Percentiles rank a stretch among this genome's conserved stretches.
Conservation (phyloP, 257 asterid species). For the Solanum lycopersicoides region DNA sequence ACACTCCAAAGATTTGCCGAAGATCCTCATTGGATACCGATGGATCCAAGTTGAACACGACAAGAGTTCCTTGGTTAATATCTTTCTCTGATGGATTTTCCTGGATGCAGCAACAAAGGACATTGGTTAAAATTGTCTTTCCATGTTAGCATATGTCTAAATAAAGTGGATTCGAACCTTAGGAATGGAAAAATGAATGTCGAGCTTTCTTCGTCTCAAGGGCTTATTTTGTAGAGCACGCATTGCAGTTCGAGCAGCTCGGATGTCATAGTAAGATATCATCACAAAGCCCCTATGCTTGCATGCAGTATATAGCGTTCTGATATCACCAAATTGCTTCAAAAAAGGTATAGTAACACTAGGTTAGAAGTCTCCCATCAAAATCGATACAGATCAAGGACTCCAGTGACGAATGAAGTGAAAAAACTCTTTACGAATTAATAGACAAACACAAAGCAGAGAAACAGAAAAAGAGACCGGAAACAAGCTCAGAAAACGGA, state of each 20-base stretch:
- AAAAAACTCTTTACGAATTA: not conserved
- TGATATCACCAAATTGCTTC: constrained; percentile 20
- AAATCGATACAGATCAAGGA: not conserved
- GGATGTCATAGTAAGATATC: constrained; percentile 18
- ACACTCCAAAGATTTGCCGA: constrained; percentile 85
- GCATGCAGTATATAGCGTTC: constrained; percentile 13
- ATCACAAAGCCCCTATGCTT: constrained; percentile 18
- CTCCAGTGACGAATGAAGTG: not conserved
- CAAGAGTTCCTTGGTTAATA: constrained; percentile 93
- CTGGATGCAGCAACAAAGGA: constrained; percentile 24
- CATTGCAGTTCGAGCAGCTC: constrained; percentile 21
- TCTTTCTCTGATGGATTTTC: constrained; percentile 97
- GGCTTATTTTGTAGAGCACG: constrained; percentile 48
- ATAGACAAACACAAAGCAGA: not conserved
- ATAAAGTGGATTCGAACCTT: constrained; percentile 28
- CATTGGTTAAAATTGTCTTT: not conserved
- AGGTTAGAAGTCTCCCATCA: not conserved
- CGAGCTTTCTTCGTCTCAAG: constrained; percentile 62
- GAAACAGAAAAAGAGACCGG: not conserved
- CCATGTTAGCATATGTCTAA: not conserved
- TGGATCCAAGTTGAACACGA: constrained; percentile 91
- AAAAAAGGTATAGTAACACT: not conserved
- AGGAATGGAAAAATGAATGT: constrained; percentile 79
- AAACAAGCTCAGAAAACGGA: not conserved
- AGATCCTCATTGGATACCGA: constrained; percentile 91